phyloP scores from a whole-genome alignment of 2,329 filamentous ascomycete species.

The Aspergillus ibericus region DNA sequence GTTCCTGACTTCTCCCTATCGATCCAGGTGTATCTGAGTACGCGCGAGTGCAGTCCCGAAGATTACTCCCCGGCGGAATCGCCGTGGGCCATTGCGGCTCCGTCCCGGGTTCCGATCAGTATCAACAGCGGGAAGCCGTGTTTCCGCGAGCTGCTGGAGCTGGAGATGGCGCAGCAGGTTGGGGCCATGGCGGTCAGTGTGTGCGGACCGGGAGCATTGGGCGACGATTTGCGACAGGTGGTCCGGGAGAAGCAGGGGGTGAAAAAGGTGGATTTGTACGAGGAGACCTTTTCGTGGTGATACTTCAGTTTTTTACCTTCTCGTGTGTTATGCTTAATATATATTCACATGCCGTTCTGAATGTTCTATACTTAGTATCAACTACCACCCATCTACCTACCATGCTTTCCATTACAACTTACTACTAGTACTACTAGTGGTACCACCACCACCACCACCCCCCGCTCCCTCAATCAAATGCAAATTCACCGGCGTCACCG shows the following conservation, averaged over 20 bases:
- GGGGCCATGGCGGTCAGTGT: conserved; percentile 41
- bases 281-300: conserved; percentile 40
- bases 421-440: background rate
- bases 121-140: conserved; percentile 30
- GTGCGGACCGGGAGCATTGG: conserved; percentile 38
- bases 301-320: conserved; percentile 22
- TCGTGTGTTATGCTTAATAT: background rate
- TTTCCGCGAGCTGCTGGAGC: conserved; percentile 25
- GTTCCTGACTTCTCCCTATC: conserved; percentile 27
- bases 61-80: conserved; percentile 26
- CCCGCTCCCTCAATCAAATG: conserved; percentile 49
- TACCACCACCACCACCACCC: too few species aligned
- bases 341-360: too few species aligned
- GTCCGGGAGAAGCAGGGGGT: conserved; percentile 31
- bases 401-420: background rate
- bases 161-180: conserved; percentile 30
- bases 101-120: conserved; percentile 26
- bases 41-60: conserved; percentile 23
- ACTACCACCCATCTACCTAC: background rate
- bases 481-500: conserved; percentile 60
- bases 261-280: conserved; percentile 36
- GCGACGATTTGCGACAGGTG: conserved; percentile 37
- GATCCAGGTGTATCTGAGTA: conserved; percentile 31
- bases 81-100: conserved; percentile 28
- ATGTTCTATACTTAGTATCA: too few species aligned